Percentiles rank a stretch among this genome's conserved stretches.
Evolutionary conservation across 768 basidiomycete species (phyloP).

Genomic region (Boletus insuetus): DNA sequence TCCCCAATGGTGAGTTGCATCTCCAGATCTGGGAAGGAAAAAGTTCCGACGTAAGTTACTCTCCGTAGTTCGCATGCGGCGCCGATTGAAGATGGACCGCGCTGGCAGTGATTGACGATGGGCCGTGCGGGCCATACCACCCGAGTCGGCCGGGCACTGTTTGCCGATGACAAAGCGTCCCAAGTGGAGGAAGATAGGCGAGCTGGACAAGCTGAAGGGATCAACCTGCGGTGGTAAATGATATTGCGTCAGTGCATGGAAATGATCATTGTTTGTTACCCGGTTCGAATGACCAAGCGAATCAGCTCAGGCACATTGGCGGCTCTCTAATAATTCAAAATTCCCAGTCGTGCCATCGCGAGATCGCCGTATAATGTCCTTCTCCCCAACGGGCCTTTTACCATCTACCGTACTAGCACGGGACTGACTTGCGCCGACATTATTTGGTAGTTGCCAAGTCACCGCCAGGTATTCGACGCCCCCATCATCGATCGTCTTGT

Average conservation of each 20-base stretch:
- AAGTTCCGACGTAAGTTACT: background rate
- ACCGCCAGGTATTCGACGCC: too few relatives aligned
- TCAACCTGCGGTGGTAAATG: too few relatives aligned
- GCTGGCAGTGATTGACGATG: background rate
- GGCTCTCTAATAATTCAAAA: too few relatives aligned
- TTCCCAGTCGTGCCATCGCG: too few relatives aligned
- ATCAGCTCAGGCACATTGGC: too few relatives aligned
- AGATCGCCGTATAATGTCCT: too few relatives aligned
- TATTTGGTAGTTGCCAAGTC: too few relatives aligned
- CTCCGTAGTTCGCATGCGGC: conserved; percentile 3
- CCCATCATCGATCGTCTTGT: too few relatives aligned
- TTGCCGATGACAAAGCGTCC: background rate
- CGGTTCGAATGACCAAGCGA: background rate
- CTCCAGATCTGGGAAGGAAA: background rate
- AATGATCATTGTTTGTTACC: background rate
- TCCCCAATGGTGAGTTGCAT: background rate
- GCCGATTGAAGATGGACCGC: conserved; percentile 7
- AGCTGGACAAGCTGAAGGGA: background rate
- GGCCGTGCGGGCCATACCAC: conserved; percentile 1
- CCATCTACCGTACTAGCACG: too few relatives aligned
- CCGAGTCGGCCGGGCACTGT: background rate
- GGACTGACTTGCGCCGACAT: too few relatives aligned
- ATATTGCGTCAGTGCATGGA: too few relatives aligned
- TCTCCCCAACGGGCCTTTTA: too few relatives aligned
- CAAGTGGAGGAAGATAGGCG: conserved; percentile 3